Conservation (phyloP, 2,329 filamentous ascomycete species). For the Apiospora saccharicola region DNA sequence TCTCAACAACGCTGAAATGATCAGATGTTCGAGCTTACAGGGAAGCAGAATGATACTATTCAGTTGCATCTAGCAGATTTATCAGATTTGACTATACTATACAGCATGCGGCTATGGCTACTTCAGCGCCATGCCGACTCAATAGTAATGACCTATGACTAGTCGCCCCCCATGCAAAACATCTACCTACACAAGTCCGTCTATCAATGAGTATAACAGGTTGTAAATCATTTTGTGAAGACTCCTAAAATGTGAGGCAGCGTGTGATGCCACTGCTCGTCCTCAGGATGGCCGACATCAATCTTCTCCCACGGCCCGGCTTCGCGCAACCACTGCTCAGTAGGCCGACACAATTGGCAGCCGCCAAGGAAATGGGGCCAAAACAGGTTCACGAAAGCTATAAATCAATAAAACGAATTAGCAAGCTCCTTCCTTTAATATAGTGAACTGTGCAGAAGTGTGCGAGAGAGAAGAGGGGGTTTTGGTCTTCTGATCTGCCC, state of each 20-base stretch:
- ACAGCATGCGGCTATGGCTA: not conserved
- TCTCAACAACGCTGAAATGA: not conserved
- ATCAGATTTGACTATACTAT: not conserved
- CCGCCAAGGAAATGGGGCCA: constrained; percentile 62
- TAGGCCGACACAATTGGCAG: constrained; percentile 59
- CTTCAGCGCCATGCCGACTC: not conserved
- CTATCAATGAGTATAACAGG: not conserved
- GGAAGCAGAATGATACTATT: not conserved
- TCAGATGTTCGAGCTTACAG: not conserved
- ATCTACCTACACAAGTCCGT: not conserved
- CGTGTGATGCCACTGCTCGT: constrained; percentile 50
- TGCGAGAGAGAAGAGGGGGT: not conserved
- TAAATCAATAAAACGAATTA: not conserved
- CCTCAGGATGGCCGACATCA: constrained; percentile 52
- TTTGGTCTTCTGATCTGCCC: not conserved
- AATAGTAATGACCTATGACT: not conserved
- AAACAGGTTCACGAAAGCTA: constrained; percentile 56
- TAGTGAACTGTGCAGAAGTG: not conserved
- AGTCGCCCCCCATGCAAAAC: not conserved
- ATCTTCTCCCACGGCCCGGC: constrained; percentile 59
- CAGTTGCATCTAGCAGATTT: not conserved
- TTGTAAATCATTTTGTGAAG: constrained; percentile 54
- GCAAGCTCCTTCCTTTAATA: not conserved
- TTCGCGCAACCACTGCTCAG: constrained; percentile 52
- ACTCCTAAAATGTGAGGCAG: constrained; percentile 61